Conservation (phyloP, 371 early-diverging fungal species). For the Mucor irregularis region DNA sequence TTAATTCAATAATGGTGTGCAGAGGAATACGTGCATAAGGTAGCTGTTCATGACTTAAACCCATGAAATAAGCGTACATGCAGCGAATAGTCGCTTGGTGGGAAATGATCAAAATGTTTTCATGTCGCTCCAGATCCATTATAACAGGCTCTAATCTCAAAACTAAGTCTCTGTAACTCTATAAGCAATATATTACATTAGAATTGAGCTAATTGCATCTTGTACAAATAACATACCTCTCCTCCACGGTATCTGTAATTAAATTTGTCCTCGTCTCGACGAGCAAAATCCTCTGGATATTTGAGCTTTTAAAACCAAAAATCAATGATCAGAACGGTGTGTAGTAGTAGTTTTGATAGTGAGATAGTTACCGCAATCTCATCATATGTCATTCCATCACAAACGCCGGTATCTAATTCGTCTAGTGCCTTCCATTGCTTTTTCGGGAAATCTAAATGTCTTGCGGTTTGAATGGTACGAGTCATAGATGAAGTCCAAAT, state of each 20-base stretch:
- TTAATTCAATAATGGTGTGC: conserved; percentile 93
- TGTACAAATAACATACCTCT: conserved; percentile 54
- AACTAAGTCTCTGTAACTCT: conserved; percentile 78
- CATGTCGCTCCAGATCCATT: conserved; percentile 96
- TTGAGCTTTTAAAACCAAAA: conserved; percentile 47
- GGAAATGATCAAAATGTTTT: conserved; percentile 93
- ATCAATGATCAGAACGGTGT: not conserved
- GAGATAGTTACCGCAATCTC: conserved; percentile 76
- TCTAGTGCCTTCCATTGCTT: conserved; percentile 97
- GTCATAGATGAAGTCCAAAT: conserved; percentile 96
- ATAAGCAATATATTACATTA: not conserved
- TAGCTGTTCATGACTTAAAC: conserved; percentile 85
- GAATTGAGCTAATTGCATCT: not conserved
- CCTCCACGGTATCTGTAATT: conserved; percentile 93
- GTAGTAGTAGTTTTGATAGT: not conserved
- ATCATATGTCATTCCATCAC: conserved; percentile 98
- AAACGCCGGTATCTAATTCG: conserved; percentile 95
- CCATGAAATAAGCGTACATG: conserved; percentile 93
- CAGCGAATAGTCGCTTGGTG: conserved; percentile 94
- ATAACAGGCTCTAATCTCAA: conserved; percentile 76
- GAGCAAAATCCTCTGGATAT: conserved; percentile 85
- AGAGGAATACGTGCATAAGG: conserved; percentile 97
- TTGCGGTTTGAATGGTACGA: conserved; percentile 90
- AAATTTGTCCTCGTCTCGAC: conserved; percentile 94
- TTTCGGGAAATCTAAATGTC: conserved; percentile 80